Evolutionary conservation across 805 yeast species (phyloP), one percentile per base, ranked within the genome.

Genomic region (Torulaspora gathmanii): DNA sequence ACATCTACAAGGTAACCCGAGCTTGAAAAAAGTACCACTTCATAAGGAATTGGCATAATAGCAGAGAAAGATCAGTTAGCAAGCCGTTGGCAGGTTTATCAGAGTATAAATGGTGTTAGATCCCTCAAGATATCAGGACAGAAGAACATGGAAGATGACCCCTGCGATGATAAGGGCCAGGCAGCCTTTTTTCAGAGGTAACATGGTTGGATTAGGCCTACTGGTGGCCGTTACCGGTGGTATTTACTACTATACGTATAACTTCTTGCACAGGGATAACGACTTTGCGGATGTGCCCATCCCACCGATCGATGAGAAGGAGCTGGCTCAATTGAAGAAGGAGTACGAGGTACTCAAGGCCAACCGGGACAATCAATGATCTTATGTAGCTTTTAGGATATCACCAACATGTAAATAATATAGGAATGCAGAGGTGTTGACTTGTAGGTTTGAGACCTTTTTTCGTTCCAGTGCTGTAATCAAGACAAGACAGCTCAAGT

Each of bases 151-250:
- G 68, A 83, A 83, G 60, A 89, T 89, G 91, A 86, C 96, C 1
- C 96, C 96, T 12, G 96, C 96, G 5, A 80, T 91, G 74, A 73
- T 87, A 54, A 75, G 98, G 53, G 96, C 96, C 37, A 78, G 98
- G 65, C 74, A 77, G 49, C 97, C 96, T 33, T 91, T 78, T 61
- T 86, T 89, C 69, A 78, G 81, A 76, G 79, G 74, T 57, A 91
- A 90, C 64, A 77, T 83, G 60, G 70, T 78, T 15, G 77, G 81
- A 0, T 78, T 90, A 40, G 71, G 71, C 13, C 66, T 76, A 0
- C 70, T 87, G 16, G 67, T 80, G 4, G 75, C 83, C n/a, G 68
- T 87, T 42, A 82, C 93, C 5, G 70, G 77, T 9, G 80, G 86
- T 35, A 83, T 88, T 22, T 90, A 73, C 58, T 35, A 65, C 55